phyloP scores from a whole-genome alignment of 1,284 basidiomycete species.

The Coniferiporia weirii region DNA sequence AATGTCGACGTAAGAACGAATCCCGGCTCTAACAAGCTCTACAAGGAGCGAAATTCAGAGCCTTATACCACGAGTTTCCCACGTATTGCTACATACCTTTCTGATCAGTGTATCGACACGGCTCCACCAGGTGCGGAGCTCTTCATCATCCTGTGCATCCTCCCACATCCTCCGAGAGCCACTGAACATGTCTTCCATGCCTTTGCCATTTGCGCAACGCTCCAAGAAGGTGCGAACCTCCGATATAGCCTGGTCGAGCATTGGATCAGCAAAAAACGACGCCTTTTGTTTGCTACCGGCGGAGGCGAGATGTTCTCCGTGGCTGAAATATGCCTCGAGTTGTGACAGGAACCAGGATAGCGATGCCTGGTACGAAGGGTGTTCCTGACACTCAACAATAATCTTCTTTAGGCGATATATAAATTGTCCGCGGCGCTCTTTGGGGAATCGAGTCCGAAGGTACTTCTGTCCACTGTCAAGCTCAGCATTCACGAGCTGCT shows the following conservation, averaged over 20 bases:
- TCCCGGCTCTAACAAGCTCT: constrained; percentile 73
- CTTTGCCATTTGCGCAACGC: constrained; percentile 80
- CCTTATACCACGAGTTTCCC: neutral
- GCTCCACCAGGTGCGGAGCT: constrained; percentile 75
- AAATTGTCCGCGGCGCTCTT: constrained; percentile 80
- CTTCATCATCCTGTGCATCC: constrained; percentile 73
- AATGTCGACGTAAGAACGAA: constrained; percentile 82
- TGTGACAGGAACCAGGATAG: constrained; percentile 72
- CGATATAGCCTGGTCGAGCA: constrained; percentile 50
- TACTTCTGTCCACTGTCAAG: constrained; percentile 56
- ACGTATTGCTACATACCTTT: constrained; percentile 36
- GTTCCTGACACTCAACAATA: constrained; percentile 89
- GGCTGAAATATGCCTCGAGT: constrained; percentile 71
- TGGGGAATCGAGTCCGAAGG: constrained; percentile 80
- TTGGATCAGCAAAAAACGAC: constrained; percentile 22
- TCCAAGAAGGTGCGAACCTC: constrained; percentile 83
- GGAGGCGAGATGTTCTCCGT: constrained; percentile 48
- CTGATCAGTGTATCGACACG: constrained; percentile 62
- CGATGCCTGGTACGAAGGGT: constrained; percentile 84
- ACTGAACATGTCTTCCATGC: constrained; percentile 65
- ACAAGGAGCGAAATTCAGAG: neutral
- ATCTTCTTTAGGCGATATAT: constrained; percentile 82
- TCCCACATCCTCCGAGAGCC: constrained; percentile 71
- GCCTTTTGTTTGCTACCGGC: constrained; percentile 22
- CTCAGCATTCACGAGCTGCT: constrained; percentile 48